Conservation (phyloP, 176 grass and related monocot genomes). For the Oryza officinalis region DNA sequence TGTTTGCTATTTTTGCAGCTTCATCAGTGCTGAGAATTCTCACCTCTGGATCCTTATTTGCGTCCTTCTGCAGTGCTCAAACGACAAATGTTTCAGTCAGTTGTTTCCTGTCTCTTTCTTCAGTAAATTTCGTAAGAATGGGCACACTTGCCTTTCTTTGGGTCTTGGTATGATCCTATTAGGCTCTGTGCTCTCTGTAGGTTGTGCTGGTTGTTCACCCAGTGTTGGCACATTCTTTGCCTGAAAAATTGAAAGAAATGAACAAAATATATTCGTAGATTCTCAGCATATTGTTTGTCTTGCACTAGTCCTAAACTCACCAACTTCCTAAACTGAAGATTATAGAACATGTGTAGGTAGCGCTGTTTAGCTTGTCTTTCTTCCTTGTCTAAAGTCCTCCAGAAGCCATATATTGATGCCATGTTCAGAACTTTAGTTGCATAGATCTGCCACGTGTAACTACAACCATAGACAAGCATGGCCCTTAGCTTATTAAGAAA, state of each 20-base stretch:
- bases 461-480: slow-evolving; percentile 22
- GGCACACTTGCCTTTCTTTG: slow-evolving; percentile 63
- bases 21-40: slow-evolving; percentile 9
- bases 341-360: slow-evolving; percentile 84
- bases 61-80: slow-evolving; percentile 39
- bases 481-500: background rate
- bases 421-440: slow-evolving; percentile 82
- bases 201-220: slow-evolving; percentile 23
- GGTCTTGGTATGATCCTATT: slow-evolving; percentile 7
- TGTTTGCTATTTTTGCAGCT: background rate
- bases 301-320: slow-evolving; percentile 35
- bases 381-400: slow-evolving; percentile 80
- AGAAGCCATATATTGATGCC: slow-evolving; percentile 83
- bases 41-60: slow-evolving; percentile 41
- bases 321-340: slow-evolving; percentile 79
- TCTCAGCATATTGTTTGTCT: background rate
- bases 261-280: background rate
- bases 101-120: slow-evolving; percentile 44
- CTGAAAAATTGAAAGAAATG: slow-evolving; percentile 28
- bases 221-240: slow-evolving; percentile 45
- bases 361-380: slow-evolving; percentile 64
- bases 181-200: background rate
- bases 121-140: slow-evolving; percentile 56
- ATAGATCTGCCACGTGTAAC: slow-evolving; percentile 99
- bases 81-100: slow-evolving; percentile 27